A percentile compares a stretch with the other conserved stretches of the same genome.
Evolutionary conservation across 2,329 filamentous ascomycete species (phyloP).

Genomic region (Lachnellula hyalina): DNA sequence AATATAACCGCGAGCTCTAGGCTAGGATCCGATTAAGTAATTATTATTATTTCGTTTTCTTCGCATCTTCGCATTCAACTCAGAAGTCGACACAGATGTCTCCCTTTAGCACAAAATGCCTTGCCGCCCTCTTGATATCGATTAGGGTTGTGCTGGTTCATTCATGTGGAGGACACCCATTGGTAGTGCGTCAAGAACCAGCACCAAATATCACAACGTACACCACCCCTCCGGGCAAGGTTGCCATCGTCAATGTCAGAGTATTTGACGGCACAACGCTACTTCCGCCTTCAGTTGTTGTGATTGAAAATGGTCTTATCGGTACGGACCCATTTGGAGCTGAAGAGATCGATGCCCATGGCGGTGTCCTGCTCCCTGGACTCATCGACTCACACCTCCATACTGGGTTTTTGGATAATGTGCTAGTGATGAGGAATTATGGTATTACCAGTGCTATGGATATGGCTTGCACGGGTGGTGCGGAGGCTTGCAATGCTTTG

Average conservation of each 20-base stretch:
- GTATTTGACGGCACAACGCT: conserved; percentile 7
- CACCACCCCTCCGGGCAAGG: no score
- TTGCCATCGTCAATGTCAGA: conserved; percentile 3
- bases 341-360: conserved; percentile 1
- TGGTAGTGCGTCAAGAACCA: no score
- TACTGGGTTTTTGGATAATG: not conserved
- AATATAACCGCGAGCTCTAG: no score
- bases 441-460: conserved; percentile 11
- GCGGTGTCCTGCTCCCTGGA: conserved; percentile 6
- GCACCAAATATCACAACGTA: no score
- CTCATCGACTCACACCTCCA: conserved; percentile 13
- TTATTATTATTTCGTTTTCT: no score
- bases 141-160: no score
- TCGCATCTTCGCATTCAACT: no score
- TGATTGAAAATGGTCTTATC: conserved; percentile 7
- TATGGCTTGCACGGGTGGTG: conserved; percentile 1
- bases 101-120: no score
- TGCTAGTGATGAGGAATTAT: not conserved
- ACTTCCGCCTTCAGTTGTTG: not conserved
- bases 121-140: no score
- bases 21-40: no score
- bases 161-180: no score
- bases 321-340: not conserved
- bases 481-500: not conserved
- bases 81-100: no score